Evolutionary conservation across 192 early-diverging fungal species (phyloP).

Genomic region (Dispira parvispora): DNA sequence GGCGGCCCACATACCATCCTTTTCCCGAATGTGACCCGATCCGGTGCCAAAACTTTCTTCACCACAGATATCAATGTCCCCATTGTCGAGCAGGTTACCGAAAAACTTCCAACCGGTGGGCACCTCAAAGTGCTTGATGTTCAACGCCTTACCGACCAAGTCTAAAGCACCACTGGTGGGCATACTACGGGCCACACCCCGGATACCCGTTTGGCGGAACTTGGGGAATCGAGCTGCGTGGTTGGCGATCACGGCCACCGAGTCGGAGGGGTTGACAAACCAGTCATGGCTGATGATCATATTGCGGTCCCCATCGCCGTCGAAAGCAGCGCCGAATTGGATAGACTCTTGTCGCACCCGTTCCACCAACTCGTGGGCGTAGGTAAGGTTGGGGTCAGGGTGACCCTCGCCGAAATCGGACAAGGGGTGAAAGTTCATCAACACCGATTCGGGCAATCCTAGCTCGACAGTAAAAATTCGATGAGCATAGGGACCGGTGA

Average conservation of each 20-base stretch:
- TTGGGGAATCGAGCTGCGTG: constrained; percentile 76
- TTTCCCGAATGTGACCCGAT: constrained; percentile 96
- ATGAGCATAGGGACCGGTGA: constrained; percentile 87
- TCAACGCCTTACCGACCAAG: constrained; percentile 68
- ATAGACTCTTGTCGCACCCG: constrained; percentile 64
- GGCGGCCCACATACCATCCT: constrained; percentile 97
- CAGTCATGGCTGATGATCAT: constrained; percentile 93
- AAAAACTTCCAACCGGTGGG: constrained; percentile 97
- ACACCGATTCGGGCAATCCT: constrained; percentile 54
- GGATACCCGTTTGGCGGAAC: constrained; percentile 66
- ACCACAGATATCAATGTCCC: constrained; percentile 83
- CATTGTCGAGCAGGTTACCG: constrained; percentile 97
- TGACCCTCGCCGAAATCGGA: constrained; percentile 91
- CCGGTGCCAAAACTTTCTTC: constrained; percentile 98
- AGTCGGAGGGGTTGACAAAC: constrained; percentile 95
- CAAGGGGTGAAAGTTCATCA: constrained; percentile 68
- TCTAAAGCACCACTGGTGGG: constrained; percentile 89
- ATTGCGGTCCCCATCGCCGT: constrained; percentile 96
- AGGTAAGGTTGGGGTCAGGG: constrained; percentile 96
- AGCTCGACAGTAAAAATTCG: constrained; percentile 81
- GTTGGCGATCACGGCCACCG: constrained; percentile 90
- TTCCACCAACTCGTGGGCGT: constrained; percentile 85
- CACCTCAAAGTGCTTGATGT: constrained; percentile 65
- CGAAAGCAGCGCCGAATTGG: constrained; percentile 86
- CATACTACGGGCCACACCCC: constrained; percentile 87